phyloP scores from a whole-genome alignment of 352 stramenopile species.

The Phytophthora fragariae region DNA sequence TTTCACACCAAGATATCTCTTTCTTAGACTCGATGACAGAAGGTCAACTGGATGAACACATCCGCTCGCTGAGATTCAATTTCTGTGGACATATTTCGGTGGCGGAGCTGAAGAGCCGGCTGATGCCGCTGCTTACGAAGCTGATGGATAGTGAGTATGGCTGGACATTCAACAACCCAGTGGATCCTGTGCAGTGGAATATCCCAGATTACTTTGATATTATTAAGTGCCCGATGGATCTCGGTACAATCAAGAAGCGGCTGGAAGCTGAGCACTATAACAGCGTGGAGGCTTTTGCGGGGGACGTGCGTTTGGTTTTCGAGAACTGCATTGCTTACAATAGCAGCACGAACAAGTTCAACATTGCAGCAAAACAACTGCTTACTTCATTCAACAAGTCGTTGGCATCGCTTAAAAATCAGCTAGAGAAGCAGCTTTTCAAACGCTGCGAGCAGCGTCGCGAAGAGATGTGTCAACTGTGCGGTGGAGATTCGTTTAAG shows the following conservation, averaged over 20 bases:
- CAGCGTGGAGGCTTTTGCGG: conserved; percentile 87
- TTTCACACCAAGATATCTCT: conserved; percentile 88
- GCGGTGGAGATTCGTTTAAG: conserved; percentile 90
- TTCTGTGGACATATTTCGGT: conserved; percentile 89
- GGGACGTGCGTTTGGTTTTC: conserved; percentile 90
- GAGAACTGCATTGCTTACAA: conserved; percentile 93
- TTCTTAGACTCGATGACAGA: conserved; percentile 90
- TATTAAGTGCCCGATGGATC: conserved; percentile 98
- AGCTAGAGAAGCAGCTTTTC: conserved; percentile 87
- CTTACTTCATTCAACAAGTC: conserved; percentile 80
- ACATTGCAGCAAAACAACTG: conserved; percentile 85
- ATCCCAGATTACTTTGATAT: conserved; percentile 94
- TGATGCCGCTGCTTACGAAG: conserved; percentile 86
- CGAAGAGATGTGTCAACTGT: conserved; percentile 91
- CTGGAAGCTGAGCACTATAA: conserved; percentile 96
- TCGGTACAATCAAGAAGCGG: conserved; percentile 98
- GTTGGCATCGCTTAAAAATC: conserved; percentile 71
- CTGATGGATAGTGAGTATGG: conserved; percentile 91
- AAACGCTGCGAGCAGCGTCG: conserved; percentile 84
- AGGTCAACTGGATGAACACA: conserved; percentile 88
- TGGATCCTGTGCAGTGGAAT: conserved; percentile 95
- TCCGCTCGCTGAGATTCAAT: conserved; percentile 89
- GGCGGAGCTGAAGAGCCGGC: conserved; percentile 81
- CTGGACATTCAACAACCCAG: conserved; percentile 94
- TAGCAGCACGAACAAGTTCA: conserved; percentile 91